These are phyloP conservation scores for Colletotrichum sp. DNA, from an alignment of 2,329 filamentous ascomycete species.

Conservation along the genomic window DNA sequence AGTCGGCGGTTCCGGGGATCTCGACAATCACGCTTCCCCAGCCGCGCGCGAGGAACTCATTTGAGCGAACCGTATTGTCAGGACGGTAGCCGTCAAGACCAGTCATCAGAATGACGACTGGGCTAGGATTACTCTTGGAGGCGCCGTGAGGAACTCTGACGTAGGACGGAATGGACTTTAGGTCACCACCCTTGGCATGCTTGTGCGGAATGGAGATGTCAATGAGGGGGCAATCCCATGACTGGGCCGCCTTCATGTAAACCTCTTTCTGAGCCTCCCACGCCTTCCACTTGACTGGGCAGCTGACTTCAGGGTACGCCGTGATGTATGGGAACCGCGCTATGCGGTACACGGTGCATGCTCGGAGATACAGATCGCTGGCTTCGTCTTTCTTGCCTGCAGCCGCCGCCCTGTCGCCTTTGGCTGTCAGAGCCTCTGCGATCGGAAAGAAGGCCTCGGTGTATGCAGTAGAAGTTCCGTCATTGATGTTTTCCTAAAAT, in stretches of 20 bases:
- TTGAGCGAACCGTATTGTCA: constrained; percentile 64
- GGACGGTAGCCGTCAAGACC: constrained; percentile 68
- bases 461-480: constrained; percentile 69
- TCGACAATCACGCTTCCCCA: constrained; percentile 69
- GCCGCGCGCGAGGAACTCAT: constrained; percentile 67
- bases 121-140: constrained; percentile 31
- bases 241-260: constrained; percentile 61
- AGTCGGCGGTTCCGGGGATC: constrained; percentile 59
- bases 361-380: constrained; percentile 69
- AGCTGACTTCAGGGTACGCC: constrained; percentile 40
- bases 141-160: constrained; percentile 58
- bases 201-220: constrained; percentile 68
- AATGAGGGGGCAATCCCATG: constrained; percentile 62
- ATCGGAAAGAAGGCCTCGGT: constrained; percentile 67
- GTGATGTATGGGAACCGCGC: constrained; percentile 69
- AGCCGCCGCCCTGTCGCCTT: constrained; percentile 55
- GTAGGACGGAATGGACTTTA: constrained; percentile 65
- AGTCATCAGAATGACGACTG: constrained; percentile 62
- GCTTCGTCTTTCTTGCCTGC: constrained; percentile 57
- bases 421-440: constrained; percentile 59
- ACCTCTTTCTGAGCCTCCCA: constrained; percentile 70
- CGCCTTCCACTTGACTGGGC: constrained; percentile 60
- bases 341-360: constrained; percentile 76
- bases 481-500: constrained; percentile 60
- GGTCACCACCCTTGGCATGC: constrained; percentile 54